Conservation (phyloP, 768 basidiomycete genomes). For the Suillus sp. region DNA sequence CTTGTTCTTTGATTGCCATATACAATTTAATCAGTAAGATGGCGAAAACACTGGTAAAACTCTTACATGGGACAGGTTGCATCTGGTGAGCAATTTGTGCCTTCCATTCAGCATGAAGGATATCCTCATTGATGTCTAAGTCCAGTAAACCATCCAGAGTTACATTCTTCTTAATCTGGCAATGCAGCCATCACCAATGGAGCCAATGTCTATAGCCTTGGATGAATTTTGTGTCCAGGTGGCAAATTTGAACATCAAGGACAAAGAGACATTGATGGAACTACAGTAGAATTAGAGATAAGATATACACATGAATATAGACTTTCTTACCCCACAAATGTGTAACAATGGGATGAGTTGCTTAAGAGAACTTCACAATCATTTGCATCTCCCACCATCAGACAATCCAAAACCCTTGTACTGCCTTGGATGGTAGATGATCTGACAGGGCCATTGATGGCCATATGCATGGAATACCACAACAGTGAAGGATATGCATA, state of each 20-base stretch:
- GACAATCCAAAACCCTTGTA: conserved; percentile 32
- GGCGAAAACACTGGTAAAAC: neutral
- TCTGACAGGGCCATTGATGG: conserved; percentile 38
- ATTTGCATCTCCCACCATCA: conserved; percentile 39
- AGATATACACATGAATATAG: neutral
- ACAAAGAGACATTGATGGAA: conserved; percentile 16
- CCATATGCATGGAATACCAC: conserved; percentile 40
- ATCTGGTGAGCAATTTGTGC: conserved; percentile 12
- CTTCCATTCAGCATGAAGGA: conserved; percentile 4
- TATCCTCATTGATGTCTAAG: neutral
- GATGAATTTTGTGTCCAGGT: conserved; percentile 5
- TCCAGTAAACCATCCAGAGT: neutral
- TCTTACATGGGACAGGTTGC: conserved; percentile 9
- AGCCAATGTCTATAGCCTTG: conserved; percentile 15
- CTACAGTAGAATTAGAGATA: conserved; percentile 6
- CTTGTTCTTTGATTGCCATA: conserved; percentile 9
- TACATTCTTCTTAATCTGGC: neutral
- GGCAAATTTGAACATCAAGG: conserved; percentile 15
- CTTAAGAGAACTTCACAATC: conserved; percentile 35
- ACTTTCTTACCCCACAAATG: conserved; percentile 22
- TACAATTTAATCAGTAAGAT: neutral
- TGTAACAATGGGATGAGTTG: conserved; percentile 23
- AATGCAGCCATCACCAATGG: neutral
- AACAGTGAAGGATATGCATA: conserved; percentile 25
- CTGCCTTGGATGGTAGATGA: conserved; percentile 37